Percentiles rank a stretch among this genome's conserved stretches.
These are phyloP conservation scores for Aspergillus amoenus DNA, from an alignment of 2,329 filamentous ascomycete species.

Conservation along the genomic window DNA sequence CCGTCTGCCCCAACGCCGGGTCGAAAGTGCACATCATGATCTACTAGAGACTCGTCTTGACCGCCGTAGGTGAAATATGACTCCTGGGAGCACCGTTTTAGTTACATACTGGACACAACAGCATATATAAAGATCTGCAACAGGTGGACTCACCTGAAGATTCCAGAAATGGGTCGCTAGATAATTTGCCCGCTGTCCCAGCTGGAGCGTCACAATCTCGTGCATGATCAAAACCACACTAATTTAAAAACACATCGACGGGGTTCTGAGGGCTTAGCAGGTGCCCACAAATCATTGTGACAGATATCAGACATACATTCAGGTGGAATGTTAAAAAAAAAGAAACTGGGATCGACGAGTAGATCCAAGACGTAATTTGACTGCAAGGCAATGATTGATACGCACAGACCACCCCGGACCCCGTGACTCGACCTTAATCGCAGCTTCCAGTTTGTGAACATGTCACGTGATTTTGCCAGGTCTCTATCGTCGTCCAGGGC, in stretches of 20 bases:
- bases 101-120: background rate
- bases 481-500: conserved; percentile 26
- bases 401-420: conserved; percentile 6
- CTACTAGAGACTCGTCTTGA: conserved; percentile 64
- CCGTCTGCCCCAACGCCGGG: conserved; percentile 79
- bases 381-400: background rate
- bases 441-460: conserved; percentile 6
- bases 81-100: conserved; percentile 59
- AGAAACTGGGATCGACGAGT: background rate
- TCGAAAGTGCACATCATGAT: conserved; percentile 88
- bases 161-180: conserved; percentile 98
- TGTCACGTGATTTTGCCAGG: conserved; percentile 24
- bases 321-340: background rate
- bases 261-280: background rate
- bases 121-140: background rate
- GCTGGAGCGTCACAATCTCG: conserved; percentile 90
- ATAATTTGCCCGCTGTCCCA: conserved; percentile 91
- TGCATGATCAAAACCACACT: conserved; percentile 61
- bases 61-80: conserved; percentile 90
- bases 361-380: background rate
- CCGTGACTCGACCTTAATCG: background rate
- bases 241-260: background rate
- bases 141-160: conserved; percentile 63
- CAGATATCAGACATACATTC: conserved; percentile 4
- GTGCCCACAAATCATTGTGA: background rate